phyloP scores from a whole-genome alignment of 305 asterid species.

The Coffea humblotiana region DNA sequence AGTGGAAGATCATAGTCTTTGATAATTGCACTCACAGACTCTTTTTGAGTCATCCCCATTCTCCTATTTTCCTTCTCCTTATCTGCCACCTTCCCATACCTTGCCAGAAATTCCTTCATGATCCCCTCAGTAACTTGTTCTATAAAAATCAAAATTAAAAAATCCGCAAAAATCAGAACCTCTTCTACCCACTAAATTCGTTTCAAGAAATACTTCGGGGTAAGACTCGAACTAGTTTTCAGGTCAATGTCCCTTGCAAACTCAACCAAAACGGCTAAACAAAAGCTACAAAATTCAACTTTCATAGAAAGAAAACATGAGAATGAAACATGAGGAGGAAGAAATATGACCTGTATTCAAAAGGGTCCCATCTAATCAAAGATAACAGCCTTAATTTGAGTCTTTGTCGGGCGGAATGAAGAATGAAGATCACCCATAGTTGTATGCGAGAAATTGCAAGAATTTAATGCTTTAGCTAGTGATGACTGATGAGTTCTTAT shows the following conservation, averaged over 20 bases:
- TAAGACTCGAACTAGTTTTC: too few relatives aligned
- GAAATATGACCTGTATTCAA: slow-evolving; percentile 61
- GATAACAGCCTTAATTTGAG: slow-evolving; percentile 59
- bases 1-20: slow-evolving; percentile 73
- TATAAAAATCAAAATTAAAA: slow-evolving; percentile 29
- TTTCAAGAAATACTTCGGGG: too few relatives aligned
- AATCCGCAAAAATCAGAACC: slow-evolving; percentile 2
- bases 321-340: not conserved
- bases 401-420: slow-evolving; percentile 12
- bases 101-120: slow-evolving; percentile 61
- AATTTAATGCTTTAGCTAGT: not conserved
- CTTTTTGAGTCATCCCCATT: slow-evolving; percentile 59
- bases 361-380: slow-evolving; percentile 96
- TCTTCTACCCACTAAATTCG: not conserved
- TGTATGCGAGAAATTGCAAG: too few relatives aligned
- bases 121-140: slow-evolving; percentile 72
- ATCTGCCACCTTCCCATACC: slow-evolving; percentile 67
- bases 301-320: too few relatives aligned
- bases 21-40: slow-evolving; percentile 46
- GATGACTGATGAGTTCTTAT: not conserved
- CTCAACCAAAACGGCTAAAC: too few relatives aligned
- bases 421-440: slow-evolving; percentile 27
- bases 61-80: slow-evolving; percentile 73
- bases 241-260: too few relatives aligned
- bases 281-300: not conserved